phyloP scores from a whole-genome alignment of 2,329 filamentous ascomycete species.

The Lachnellula willkommii region DNA sequence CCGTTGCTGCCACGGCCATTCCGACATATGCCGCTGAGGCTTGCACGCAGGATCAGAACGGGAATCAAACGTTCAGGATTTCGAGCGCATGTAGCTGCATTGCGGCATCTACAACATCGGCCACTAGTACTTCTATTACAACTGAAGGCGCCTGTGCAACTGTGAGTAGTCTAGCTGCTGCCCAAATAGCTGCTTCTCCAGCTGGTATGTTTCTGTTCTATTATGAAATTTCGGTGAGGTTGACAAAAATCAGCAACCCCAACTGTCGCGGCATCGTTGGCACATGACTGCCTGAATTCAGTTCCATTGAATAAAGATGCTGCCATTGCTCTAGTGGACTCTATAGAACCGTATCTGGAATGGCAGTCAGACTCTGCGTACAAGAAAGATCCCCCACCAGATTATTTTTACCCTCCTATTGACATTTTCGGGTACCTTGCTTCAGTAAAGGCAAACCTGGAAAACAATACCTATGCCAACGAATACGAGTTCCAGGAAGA shows the following conservation, averaged over 20 bases:
- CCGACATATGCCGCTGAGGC: slow-evolving; percentile 15
- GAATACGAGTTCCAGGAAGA: slow-evolving; percentile 52
- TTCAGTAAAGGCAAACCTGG: slow-evolving; percentile 40
- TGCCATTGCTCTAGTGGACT: slow-evolving; percentile 23
- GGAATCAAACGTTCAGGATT: slow-evolving; percentile 8
- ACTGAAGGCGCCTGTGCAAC: slow-evolving; percentile 21
- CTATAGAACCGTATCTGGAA: slow-evolving; percentile 27
- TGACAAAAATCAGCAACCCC: slow-evolving; percentile 18
- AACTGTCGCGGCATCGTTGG: slow-evolving; percentile 25
- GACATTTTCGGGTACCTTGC: slow-evolving; percentile 45
- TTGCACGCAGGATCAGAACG: slow-evolving; percentile 17
- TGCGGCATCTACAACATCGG: slow-evolving; percentile 5
- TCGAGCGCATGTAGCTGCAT: slow-evolving; percentile 23
- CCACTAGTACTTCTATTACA: slow-evolving; percentile 2
- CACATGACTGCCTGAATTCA: slow-evolving; percentile 28
- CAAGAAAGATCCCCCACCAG: slow-evolving; percentile 46
- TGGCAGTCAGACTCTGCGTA: slow-evolving; percentile 28
- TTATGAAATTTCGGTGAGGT: neutral
- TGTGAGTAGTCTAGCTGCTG: slow-evolving; percentile 24
- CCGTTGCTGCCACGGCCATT: slow-evolving; percentile 7
- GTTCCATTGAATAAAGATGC: slow-evolving; percentile 26
- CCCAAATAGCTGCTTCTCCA: slow-evolving; percentile 18
- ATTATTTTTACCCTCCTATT: slow-evolving; percentile 44
- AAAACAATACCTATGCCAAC: slow-evolving; percentile 40
- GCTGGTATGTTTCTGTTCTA: slow-evolving; percentile 15